Conservation (phyloP, 2,329 filamentous ascomycete species). For the Aspergillus sp. region DNA sequence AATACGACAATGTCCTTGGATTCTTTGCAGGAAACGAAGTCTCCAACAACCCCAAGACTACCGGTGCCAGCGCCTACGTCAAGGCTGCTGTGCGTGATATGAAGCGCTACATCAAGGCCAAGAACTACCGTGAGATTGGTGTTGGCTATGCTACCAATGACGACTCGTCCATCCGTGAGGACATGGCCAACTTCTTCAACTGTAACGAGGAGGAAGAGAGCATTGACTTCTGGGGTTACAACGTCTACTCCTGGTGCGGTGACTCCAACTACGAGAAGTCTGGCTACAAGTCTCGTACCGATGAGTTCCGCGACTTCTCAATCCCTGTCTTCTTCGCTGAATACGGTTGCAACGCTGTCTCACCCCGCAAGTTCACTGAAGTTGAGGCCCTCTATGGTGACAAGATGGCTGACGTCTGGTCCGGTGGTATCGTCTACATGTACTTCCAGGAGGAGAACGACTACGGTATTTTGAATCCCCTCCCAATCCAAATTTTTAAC, state of each 20-base stretch:
- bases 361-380: slow-evolving; percentile 77
- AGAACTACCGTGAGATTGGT: slow-evolving; percentile 73
- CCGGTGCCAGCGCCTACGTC: slow-evolving; percentile 83
- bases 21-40: slow-evolving; percentile 99
- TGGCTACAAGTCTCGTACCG: slow-evolving; percentile 75
- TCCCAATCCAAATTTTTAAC: not conserved
- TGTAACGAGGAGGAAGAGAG: slow-evolving; percentile 65
- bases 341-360: slow-evolving; percentile 83
- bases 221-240: slow-evolving; percentile 99
- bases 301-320: slow-evolving; percentile 83
- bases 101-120: slow-evolving; percentile 83
- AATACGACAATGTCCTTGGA: slow-evolving; percentile 86
- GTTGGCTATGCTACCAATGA: slow-evolving; percentile 96
- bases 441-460: slow-evolving; percentile 89
- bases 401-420: slow-evolving; percentile 82
- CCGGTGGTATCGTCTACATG: slow-evolving; percentile 97
- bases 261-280: slow-evolving; percentile 73
- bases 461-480: slow-evolving; percentile 59
- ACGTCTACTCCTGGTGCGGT: slow-evolving; percentile 99
- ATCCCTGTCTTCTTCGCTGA: slow-evolving; percentile 97
- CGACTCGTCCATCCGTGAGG: slow-evolving; percentile 73
- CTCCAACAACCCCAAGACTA: slow-evolving; percentile 83
- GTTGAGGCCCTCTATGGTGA: slow-evolving; percentile 74
- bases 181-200: slow-evolving; percentile 91
- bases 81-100: slow-evolving; percentile 95